Conservation (phyloP, 345 rosid species). For the Gossypium arboreum region DNA sequence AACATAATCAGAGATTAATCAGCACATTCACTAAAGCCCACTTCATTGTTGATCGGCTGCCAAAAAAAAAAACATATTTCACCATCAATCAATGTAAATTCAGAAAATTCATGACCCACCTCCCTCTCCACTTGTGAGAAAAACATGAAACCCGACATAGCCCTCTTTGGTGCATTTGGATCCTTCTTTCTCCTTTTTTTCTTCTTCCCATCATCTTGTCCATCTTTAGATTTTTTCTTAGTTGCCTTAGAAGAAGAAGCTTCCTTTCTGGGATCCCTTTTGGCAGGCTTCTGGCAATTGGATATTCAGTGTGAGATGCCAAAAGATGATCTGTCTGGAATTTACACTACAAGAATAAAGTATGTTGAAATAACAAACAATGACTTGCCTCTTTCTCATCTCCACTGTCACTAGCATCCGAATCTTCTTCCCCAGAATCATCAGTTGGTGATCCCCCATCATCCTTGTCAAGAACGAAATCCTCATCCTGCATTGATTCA, state of each 20-base stretch:
- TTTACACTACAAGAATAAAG: neutral
- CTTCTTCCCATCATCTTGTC: slow-evolving; percentile 72
- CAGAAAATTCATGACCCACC: slow-evolving; percentile 35
- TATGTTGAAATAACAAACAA: slow-evolving; percentile 12
- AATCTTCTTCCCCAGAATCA: slow-evolving; percentile 85
- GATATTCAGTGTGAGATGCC: slow-evolving; percentile 11
- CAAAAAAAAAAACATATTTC: neutral
- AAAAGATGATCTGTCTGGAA: neutral
- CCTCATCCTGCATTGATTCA: slow-evolving; percentile 67
- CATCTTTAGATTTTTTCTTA: slow-evolving; percentile 65
- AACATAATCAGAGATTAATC: neutral
- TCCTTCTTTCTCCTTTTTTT: slow-evolving; percentile 84
- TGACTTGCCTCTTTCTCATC: slow-evolving; percentile 72
- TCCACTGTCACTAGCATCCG: slow-evolving; percentile 64
- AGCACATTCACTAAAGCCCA: neutral
- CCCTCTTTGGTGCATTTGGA: slow-evolving; percentile 93
- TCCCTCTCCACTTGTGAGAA: slow-evolving; percentile 82
- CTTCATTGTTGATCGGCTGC: neutral
- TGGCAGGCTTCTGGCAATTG: slow-evolving; percentile 59
- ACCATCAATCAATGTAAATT: neutral
- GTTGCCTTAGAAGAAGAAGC: slow-evolving; percentile 53
- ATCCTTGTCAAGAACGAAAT: slow-evolving; percentile 75
- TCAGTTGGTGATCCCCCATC: slow-evolving; percentile 95
- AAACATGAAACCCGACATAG: slow-evolving; percentile 68
- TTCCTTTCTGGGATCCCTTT: slow-evolving; percentile 66